Base-by-base conservation (phyloP, 2,329 filamentous ascomycete genomes). In the Thelonectria olida region DNA sequence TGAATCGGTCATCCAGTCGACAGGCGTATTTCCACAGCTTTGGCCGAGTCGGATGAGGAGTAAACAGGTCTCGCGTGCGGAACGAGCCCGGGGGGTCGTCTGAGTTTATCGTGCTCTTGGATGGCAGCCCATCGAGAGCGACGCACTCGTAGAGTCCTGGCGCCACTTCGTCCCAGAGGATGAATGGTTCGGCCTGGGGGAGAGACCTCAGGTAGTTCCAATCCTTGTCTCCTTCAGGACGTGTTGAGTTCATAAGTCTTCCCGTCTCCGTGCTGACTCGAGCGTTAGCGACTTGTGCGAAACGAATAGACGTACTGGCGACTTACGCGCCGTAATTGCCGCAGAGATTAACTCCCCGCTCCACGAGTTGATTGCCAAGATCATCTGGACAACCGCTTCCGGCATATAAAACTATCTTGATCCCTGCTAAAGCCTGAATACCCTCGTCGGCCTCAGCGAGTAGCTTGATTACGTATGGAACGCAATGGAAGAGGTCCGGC, bases 401-500 rank as follows among this genome's bases (percentile, higher is more conserved):
- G 2, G 82, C 86, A 62, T 83, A 88, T 66, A 86, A 78, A 17
- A 89, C 85, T 2, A 86, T 67, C 65, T 85, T 82, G 10, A 83
- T 76, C 22, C 75, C 73, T 1, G 73, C 72, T 15, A 89, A 73
- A 2, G 75, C 75, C 1, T 75, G 67, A 13, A 88, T 79, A 0
- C 88, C 89, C 17, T 83, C 80, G 0, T 84, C 76, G 0, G 82
- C 81, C 69, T 91, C 89, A 0, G 83, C 82, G 1, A 91, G 77
- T 0, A 91, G 75, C 67, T 90, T 90, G 17, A 91, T 72, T 0
- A 85, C 83, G 64, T 90, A 91, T 0, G 89, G 88, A 0, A 91
- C 88, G 3, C 80, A 82, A 58, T 88, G 83, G 28, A 90, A 83
- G 19, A 85, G 82, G 54, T 89, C 81, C 1, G 84, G 67, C 7